Evolutionary conservation across 2,329 filamentous ascomycete species (phyloP).

Genomic region (Arachnomyces sp.): DNA sequence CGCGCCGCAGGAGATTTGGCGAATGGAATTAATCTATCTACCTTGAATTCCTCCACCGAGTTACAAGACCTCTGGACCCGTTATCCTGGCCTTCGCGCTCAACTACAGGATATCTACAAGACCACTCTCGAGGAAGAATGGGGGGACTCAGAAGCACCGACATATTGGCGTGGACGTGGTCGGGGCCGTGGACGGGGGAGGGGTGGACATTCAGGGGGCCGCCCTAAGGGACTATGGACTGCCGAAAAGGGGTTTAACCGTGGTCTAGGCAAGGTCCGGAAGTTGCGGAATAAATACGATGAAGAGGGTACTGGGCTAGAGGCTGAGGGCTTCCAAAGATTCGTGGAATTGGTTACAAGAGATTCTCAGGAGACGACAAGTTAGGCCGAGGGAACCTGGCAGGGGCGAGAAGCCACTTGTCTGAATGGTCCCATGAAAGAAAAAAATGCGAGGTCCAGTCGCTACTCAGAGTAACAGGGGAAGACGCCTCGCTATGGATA

Average conservation of each 20-base stretch:
- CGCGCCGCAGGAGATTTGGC: slow-evolving; percentile 1
- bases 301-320: slow-evolving; percentile 24
- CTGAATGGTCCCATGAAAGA: neutral
- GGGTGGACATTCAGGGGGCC: slow-evolving; percentile 13
- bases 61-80: slow-evolving; percentile 30
- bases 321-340: slow-evolving; percentile 31
- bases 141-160: slow-evolving; percentile 13
- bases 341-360: slow-evolving; percentile 24
- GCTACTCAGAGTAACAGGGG: neutral
- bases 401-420: neutral
- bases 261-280: slow-evolving; percentile 31
- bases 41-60: slow-evolving; percentile 22
- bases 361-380: slow-evolving; percentile 5
- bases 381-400: neutral
- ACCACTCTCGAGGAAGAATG: slow-evolving; percentile 33
- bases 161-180: slow-evolving; percentile 10
- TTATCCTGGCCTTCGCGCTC: slow-evolving; percentile 31
- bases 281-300: slow-evolving; percentile 30
- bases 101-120: slow-evolving; percentile 36
- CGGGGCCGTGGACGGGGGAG: slow-evolving; percentile 20
- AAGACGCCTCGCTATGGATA: slow-evolving; percentile 3
- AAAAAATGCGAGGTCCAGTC: too few species aligned
- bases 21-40: slow-evolving; percentile 5
- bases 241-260: slow-evolving; percentile 36
- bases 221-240: slow-evolving; percentile 23